Evolutionary conservation across 352 stramenopile genomes (phyloP).

Genomic region (Phytopythium aichiense): DNA sequence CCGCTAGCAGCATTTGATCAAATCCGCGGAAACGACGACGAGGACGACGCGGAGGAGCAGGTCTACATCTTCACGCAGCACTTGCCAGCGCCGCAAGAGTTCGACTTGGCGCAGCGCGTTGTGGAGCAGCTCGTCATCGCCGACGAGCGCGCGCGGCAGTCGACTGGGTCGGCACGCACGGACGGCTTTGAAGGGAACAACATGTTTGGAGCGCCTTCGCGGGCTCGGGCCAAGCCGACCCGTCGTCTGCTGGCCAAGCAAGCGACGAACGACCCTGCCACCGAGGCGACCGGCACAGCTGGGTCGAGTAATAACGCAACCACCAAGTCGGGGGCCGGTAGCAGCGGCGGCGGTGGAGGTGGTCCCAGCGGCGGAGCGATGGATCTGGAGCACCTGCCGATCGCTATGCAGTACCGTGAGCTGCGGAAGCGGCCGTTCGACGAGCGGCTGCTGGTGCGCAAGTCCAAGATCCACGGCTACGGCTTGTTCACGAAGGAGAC

Average conservation of each 20-base stretch:
- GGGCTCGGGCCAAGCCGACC: slow-evolving; percentile 7
- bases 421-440: slow-evolving; percentile 90
- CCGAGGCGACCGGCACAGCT: neutral
- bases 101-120: slow-evolving; percentile 78
- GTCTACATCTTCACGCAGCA: slow-evolving; percentile 86
- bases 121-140: slow-evolving; percentile 77
- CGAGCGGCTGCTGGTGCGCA: slow-evolving; percentile 88
- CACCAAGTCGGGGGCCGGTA: slow-evolving; percentile 10
- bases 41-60: slow-evolving; percentile 26
- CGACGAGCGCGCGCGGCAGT: slow-evolving; percentile 80
- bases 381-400: slow-evolving; percentile 80
- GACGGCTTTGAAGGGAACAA: slow-evolving; percentile 77
- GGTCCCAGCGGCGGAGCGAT: slow-evolving; percentile 37
- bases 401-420: slow-evolving; percentile 90
- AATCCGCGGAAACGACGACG: slow-evolving; percentile 6
- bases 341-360: slow-evolving; percentile 10
- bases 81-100: slow-evolving; percentile 60
- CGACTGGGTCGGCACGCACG: slow-evolving; percentile 79
- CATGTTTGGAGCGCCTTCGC: slow-evolving; percentile 28
- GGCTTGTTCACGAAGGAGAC: slow-evolving; percentile 94
- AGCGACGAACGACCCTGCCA: slow-evolving; percentile 25
- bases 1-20: neutral
- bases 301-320: neutral
- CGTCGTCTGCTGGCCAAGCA: slow-evolving; percentile 33
- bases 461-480: slow-evolving; percentile 95